Evolutionary conservation across 345 rosid species (phyloP).

Genomic region (Eucalyptus erythrocorys): DNA sequence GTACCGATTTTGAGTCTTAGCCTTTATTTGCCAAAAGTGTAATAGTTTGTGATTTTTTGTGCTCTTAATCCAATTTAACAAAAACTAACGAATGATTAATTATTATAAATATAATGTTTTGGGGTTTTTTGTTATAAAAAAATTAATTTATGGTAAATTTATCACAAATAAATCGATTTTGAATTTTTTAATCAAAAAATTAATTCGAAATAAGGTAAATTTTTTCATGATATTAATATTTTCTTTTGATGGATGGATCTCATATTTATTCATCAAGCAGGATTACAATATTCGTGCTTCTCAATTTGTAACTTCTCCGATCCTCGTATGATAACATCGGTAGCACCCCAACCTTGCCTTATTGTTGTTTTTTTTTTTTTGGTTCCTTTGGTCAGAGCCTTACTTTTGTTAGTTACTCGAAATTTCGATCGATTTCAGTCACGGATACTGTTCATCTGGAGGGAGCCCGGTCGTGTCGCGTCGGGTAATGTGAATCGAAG

Average conservation of each 20-base stretch:
- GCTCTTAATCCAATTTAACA: fast-evolving
- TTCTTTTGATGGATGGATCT: not conserved
- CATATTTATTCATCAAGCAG: not conserved
- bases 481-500: not conserved
- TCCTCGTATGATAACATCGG: not conserved
- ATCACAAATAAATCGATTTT: fast-evolving
- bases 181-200: too few species aligned
- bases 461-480: not conserved
- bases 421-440: not conserved
- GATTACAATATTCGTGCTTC: not conserved
- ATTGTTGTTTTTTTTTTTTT: not conserved
- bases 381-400: too few species aligned
- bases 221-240: too few species aligned
- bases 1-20: too few species aligned
- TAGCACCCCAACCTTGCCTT: not conserved
- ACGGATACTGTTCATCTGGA: not conserved
- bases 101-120: too few species aligned
- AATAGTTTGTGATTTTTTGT: too few species aligned
- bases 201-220: too few species aligned
- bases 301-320: not conserved
- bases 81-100: fast-evolving
- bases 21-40: too few species aligned
- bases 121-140: too few species aligned
- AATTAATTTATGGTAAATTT: fast-evolving
- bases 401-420: not conserved